These are phyloP conservation scores for Tripterygium wilfordii DNA, from an alignment of 177 flowering plant species.

Conservation along the genomic window DNA sequence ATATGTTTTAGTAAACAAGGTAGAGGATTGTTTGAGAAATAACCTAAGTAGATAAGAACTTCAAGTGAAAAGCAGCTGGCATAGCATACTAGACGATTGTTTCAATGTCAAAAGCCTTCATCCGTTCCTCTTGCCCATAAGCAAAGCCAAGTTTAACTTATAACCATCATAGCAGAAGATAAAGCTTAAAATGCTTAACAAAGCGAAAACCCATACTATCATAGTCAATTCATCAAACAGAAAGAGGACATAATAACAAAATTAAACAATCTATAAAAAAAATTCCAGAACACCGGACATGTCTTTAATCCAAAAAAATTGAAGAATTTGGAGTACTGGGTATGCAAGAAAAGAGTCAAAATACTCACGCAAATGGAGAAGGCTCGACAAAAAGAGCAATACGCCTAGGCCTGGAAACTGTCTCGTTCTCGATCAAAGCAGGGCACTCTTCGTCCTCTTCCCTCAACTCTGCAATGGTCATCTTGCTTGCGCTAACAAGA, in stretches of 20 bases:
- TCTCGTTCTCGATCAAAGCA: conserved; percentile 35
- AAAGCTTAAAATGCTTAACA: too few relatives aligned
- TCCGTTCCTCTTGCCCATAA: neutral
- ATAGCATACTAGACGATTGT: neutral
- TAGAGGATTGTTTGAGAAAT: neutral
- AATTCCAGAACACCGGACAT: neutral
- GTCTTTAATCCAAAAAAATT: too few relatives aligned
- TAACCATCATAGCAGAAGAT: neutral
- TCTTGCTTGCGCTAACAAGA: conserved; percentile 17
- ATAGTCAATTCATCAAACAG: conserved; percentile 11
- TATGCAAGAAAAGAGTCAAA: neutral
- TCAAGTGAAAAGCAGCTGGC: neutral
- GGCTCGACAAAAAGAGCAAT: conserved; percentile 99
- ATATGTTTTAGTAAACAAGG: too few relatives aligned
- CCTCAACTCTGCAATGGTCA: conserved; percentile 35
- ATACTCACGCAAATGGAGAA: conserved; percentile 91
- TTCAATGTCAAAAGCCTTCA: neutral
- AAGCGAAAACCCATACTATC: neutral
- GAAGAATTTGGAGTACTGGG: neutral
- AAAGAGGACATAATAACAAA: neutral
- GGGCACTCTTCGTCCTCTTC: conserved; percentile 35
- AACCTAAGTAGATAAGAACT: neutral
- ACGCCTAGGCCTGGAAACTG: conserved; percentile 51
- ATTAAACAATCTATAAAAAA: too few relatives aligned
- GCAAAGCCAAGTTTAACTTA: too few relatives aligned